Percentiles rank a stretch among this genome's conserved stretches.
phyloP scores from a whole-genome alignment of 148 eudicot genomes.

The Suaeda aralocaspica region DNA sequence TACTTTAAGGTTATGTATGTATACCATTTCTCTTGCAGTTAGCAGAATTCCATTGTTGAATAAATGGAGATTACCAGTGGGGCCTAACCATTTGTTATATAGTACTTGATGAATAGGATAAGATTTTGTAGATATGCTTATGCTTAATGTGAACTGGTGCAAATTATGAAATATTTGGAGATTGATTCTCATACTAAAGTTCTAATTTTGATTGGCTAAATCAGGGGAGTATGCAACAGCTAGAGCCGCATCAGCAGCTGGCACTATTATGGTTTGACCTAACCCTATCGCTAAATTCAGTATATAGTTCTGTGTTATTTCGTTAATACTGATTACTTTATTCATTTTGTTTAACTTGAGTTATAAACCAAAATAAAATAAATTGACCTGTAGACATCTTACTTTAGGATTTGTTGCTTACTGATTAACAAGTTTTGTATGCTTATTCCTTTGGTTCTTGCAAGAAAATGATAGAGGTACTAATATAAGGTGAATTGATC shows the following conservation, averaged over 20 bases:
- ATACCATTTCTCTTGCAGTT: not conserved
- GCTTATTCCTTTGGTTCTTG: not conserved
- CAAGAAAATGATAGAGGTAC: not conserved
- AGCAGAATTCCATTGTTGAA: not conserved
- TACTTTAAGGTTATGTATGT: no score
- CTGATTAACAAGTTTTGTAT: no score
- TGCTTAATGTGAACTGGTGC: not conserved
- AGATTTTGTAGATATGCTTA: not conserved
- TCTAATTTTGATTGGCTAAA: conserved; percentile 14
- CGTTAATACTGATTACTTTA: not conserved
- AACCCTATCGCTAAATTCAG: conserved; percentile 9
- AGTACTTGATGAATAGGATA: not conserved
- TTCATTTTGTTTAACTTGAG: not conserved
- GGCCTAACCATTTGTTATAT: not conserved
- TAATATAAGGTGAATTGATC: not conserved
- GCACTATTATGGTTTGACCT: conserved; percentile 81
- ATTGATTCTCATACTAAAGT: not conserved
- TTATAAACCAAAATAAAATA: not conserved
- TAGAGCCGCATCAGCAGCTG: conserved; percentile 92
- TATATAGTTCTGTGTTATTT: no score
- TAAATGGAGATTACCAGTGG: not conserved
- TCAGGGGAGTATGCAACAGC: conserved; percentile 98
- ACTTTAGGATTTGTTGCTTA: not conserved
- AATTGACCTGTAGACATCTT: not conserved
- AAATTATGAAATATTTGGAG: not conserved